These are phyloP conservation scores for Nidula niveotomentosa DNA, from an alignment of 1,284 basidiomycete species.

Conservation along the genomic window DNA sequence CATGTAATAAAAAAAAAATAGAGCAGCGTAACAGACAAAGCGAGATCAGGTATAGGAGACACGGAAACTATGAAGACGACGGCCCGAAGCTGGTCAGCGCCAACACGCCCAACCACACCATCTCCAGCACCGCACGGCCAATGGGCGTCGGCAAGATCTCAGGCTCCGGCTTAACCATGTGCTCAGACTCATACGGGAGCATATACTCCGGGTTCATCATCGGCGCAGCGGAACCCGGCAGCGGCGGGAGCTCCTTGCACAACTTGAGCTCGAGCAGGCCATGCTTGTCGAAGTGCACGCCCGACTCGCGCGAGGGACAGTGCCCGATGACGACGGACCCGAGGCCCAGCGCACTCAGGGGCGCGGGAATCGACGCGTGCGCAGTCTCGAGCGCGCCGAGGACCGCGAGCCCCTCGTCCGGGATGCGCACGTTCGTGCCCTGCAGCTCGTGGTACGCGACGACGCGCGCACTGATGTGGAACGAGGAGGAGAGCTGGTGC, in stretches of 20 bases:
- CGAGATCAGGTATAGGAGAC: not conserved
- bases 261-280: conserved; percentile 69
- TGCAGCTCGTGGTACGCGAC: conserved; percentile 67
- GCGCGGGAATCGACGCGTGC: conserved; percentile 35
- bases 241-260: conserved; percentile 25
- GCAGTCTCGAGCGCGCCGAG: conserved; percentile 63
- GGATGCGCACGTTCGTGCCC: conserved; percentile 69
- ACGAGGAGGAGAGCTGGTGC: conserved; percentile 55
- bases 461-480: conserved; percentile 67
- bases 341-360: conserved; percentile 20
- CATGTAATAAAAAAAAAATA: not conserved
- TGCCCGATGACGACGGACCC: conserved; percentile 56
- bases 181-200: conserved; percentile 37
- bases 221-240: too few relatives aligned
- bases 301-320: conserved; percentile 59
- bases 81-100: conserved; percentile 68
- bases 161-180: conserved; percentile 25
- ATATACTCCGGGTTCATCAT: not conserved
- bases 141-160: conserved; percentile 61
- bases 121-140: conserved; percentile 75
- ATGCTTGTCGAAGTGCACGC: conserved; percentile 70
- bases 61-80: not conserved
- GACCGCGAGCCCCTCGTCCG: conserved; percentile 66
- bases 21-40: not conserved
- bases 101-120: conserved; percentile 79